Evolutionary conservation across 2,329 filamentous ascomycete species (phyloP).

Genomic region (Arthrobotrys pseudoclavata): DNA sequence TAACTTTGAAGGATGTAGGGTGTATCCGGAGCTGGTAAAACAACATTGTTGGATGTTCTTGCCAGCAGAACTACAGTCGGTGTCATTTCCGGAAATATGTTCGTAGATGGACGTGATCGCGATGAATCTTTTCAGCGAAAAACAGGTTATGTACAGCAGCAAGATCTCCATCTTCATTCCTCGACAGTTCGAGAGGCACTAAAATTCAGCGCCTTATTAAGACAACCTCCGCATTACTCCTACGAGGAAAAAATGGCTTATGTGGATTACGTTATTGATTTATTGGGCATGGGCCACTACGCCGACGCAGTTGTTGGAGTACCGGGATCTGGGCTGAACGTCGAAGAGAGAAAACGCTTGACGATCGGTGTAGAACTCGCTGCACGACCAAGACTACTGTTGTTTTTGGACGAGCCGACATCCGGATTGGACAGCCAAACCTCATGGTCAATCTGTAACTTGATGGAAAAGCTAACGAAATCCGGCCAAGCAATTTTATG

Average conservation of each 20-base stretch:
- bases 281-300: constrained; percentile 90
- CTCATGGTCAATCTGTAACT: constrained; percentile 89
- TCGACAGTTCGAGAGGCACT: constrained; percentile 90
- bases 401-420: constrained; percentile 95
- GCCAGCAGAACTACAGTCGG: constrained; percentile 90
- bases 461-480: constrained; percentile 89
- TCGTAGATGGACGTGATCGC: constrained; percentile 79
- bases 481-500: constrained; percentile 94
- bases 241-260: constrained; percentile 84
- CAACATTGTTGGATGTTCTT: constrained; percentile 86
- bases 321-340: constrained; percentile 85
- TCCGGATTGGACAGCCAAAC: constrained; percentile 94
- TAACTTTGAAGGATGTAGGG: constrained; percentile 67
- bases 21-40: constrained; percentile 91
- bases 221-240: constrained; percentile 82
- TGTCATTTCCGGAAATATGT: constrained; percentile 87
- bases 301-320: constrained; percentile 92
- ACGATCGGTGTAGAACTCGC: constrained; percentile 97
- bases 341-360: constrained; percentile 76
- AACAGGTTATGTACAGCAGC: constrained; percentile 92
- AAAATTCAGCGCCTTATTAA: constrained; percentile 85
- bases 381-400: constrained; percentile 87
- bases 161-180: constrained; percentile 87
- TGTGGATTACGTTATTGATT: constrained; percentile 89
- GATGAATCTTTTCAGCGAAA: constrained; percentile 90